Base-by-base conservation (phyloP, 1,284 basidiomycete species). In the Fistulinella cinereoalba region DNA sequence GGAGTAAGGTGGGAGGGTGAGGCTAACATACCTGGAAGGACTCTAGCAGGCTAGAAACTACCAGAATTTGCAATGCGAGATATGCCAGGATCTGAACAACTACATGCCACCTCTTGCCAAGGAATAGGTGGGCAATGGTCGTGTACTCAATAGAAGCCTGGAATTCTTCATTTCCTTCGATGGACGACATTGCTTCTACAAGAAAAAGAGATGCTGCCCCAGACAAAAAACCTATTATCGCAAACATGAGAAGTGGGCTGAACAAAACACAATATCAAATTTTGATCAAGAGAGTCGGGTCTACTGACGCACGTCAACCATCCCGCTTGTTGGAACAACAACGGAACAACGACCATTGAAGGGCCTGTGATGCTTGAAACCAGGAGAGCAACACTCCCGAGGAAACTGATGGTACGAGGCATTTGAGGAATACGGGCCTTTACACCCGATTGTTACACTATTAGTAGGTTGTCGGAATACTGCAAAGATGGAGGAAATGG, bases 371-470 rank as follows among this genome's bases (percentile, higher is more conserved):
- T 60, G 15, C 52, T 62, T 0, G 57, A 58, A 21, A 58, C 57
- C 33, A 58, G 59, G 29, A 58, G 59, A 10, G 57, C 59, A 1
- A 62, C 57, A 4, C 57, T 61, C 27, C 57, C 60, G 3, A 62
- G 34, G 31, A 54, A 60, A 12, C 13, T 47, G 36, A 58, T 62
- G 15, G 55, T 62, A n/a, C 48, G 47, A 10, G 57, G 55, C 57
- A 58, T 58, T 22, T 11, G 9, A 29, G 15, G 18, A n/a, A n/a
- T n/a, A n/a, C n/a, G n/a, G n/a, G n/a, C n/a, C 9, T 13, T 31
- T 43, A 27, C 21, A 18, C 19, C 12, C 37, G 8, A 15, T 6
- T 12, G 29, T 36, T 18, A 29, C 25, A 6, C 18, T 16, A 23
- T 16, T n/a, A n/a, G n/a, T n/a, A n/a, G 24, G 16, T 33, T 25